phyloP scores from a whole-genome alignment of 768 basidiomycete species.

The Kwoniella europaea region DNA sequence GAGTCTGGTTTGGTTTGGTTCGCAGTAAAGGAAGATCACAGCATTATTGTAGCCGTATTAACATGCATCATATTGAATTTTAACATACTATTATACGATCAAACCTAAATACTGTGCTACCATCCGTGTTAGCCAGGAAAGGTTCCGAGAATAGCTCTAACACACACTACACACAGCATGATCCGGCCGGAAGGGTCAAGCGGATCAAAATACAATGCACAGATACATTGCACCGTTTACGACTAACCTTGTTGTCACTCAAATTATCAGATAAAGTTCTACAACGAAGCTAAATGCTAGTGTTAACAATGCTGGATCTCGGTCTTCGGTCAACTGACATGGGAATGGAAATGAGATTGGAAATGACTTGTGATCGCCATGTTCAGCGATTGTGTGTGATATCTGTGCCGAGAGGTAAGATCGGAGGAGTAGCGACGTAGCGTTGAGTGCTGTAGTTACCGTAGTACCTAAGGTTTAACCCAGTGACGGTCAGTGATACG shows the following conservation, averaged over 20 bases:
- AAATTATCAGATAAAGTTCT: neutral
- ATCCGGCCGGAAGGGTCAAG: neutral
- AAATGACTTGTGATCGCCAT: neutral
- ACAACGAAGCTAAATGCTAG: neutral
- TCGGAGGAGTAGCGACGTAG: neutral
- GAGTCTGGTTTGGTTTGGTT: neutral
- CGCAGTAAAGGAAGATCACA: no score
- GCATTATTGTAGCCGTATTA: no score
- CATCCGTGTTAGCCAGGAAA: no score
- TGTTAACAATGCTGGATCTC: neutral
- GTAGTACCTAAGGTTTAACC: no score
- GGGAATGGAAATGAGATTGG: neutral
- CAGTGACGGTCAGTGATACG: no score
- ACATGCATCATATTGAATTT: no score
- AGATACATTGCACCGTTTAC: no score
- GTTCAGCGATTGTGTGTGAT: neutral
- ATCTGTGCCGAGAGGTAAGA: neutral
- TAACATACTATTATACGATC: no score
- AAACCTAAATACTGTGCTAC: no score
- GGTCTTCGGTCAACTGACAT: neutral
- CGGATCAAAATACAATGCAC: neutral
- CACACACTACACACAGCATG: neutral
- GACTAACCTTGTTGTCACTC: neutral
- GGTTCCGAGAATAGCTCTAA: neutral
- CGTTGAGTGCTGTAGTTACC: no score